Evolutionary conservation across 2,329 filamentous ascomycete genomes (phyloP).

Genomic region (Ophiostoma populinum): DNA sequence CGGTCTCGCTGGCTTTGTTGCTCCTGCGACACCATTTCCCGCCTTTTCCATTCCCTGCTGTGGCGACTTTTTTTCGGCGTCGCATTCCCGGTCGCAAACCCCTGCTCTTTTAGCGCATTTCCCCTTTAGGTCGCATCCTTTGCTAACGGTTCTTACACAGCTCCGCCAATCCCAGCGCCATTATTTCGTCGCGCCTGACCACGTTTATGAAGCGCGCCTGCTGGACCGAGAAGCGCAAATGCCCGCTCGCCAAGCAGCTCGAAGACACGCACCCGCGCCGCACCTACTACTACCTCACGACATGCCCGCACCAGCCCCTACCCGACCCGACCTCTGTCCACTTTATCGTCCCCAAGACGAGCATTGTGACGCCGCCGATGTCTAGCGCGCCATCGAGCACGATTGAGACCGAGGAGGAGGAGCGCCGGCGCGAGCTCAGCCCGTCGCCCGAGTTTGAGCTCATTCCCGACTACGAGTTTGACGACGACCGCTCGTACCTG

Average conservation of each 20-base stretch:
- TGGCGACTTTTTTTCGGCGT: constrained; percentile 9
- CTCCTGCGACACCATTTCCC: too few species aligned
- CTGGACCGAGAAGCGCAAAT: constrained; percentile 62
- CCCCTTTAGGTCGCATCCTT: constrained; percentile 13
- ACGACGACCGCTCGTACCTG: constrained; percentile 31
- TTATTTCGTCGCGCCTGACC: constrained; percentile 83
- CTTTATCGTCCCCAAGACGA: constrained; percentile 27
- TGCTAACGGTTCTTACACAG: constrained; percentile 35
- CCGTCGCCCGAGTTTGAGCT: constrained; percentile 89
- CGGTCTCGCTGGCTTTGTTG: too few species aligned
- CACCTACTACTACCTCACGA: constrained; percentile 92
- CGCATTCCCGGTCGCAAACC: background rate
- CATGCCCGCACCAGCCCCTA: constrained; percentile 66
- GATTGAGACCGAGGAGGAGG: constrained; percentile 56
- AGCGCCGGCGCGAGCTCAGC: constrained; percentile 53
- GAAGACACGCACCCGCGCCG: constrained; percentile 84
- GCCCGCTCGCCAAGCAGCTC: constrained; percentile 82
- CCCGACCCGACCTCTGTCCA: constrained; percentile 39
- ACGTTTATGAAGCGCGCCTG: constrained; percentile 76
- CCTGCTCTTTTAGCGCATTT: constrained; percentile 1
- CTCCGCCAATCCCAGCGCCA: constrained; percentile 86
- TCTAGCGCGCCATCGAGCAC: constrained; percentile 52
- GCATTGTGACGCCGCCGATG: constrained; percentile 68
- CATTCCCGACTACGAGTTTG: constrained; percentile 60
- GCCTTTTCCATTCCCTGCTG: background rate